Percentiles rank a stretch among this genome's conserved stretches.
These are phyloP conservation scores for Stagonosporopsis vannaccii DNA, from an alignment of 2,329 filamentous ascomycete genomes.

Conservation along the genomic window DNA sequence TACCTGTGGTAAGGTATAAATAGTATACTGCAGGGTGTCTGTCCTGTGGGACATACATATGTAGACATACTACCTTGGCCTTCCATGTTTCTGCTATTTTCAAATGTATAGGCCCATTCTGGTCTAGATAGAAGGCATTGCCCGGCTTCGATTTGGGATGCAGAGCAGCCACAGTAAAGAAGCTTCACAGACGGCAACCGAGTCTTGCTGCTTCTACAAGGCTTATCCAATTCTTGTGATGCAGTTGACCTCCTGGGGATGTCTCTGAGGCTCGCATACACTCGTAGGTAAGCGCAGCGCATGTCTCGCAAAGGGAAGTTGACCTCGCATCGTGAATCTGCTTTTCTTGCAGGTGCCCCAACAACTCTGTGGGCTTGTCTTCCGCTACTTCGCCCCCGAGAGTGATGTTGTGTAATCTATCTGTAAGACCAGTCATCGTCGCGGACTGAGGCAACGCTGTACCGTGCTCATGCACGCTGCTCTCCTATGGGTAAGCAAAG, in stretches of 20 bases:
- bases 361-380: background rate
- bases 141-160: conserved; percentile 8
- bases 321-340: background rate
- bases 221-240: conserved; percentile 6
- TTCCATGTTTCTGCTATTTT: conserved; percentile 1
- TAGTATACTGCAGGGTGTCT: conserved; percentile 5
- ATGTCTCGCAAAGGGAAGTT: conserved; percentile 14
- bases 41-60: conserved; percentile 11
- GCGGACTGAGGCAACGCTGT: background rate
- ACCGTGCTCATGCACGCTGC: conserved; percentile 2
- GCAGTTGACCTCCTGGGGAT: conserved; percentile 14
- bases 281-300: conserved; percentile 7
- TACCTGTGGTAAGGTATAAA: conserved; percentile 11
- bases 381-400: background rate
- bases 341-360: background rate
- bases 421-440: conserved; percentile 6
- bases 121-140: conserved; percentile 5
- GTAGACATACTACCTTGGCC: conserved; percentile 2
- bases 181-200: conserved; percentile 13
- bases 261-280: conserved; percentile 7
- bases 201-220: conserved; percentile 1
- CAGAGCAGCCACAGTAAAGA: conserved; percentile 12
- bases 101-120: conserved; percentile 6
- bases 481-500: conserved; percentile 2
- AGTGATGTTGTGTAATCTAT: background rate